Conservation (phyloP, 208 protist genomes). For the Acanthamoeba sp. region DNA sequence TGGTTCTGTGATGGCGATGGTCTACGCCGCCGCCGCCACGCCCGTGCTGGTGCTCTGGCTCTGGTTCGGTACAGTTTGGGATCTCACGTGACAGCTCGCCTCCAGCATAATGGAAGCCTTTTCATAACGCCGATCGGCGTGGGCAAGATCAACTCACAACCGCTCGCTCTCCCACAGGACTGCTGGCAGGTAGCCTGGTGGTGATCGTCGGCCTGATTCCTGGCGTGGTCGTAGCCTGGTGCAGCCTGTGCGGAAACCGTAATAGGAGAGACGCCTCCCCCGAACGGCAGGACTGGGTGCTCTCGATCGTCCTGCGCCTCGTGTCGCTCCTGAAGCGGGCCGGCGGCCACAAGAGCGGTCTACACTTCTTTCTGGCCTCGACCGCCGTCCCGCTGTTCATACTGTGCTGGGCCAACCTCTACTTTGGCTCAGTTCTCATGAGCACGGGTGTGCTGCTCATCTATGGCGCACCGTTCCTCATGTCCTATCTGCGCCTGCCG, state of each 20-base stretch:
- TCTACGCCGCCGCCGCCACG: background rate
- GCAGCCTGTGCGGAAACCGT: background rate
- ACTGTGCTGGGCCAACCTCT: background rate
- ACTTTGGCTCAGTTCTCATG: background rate
- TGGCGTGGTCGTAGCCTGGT: background rate
- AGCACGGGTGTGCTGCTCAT: conserved; percentile 46
- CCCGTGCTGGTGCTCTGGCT: background rate
- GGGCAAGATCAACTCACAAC: background rate
- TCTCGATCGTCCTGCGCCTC: background rate
- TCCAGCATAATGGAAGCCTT: no score
- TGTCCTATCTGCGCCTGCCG: background rate
- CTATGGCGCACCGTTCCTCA: conserved; percentile 21
- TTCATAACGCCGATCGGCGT: background rate
- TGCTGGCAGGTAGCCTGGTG: conserved; percentile 21
- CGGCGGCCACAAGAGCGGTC: background rate
- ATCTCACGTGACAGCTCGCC: no score
- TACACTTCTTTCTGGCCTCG: conserved; percentile 16
- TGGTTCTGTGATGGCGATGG: background rate
- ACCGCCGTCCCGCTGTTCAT: background rate
- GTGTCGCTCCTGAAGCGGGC: conserved; percentile 21
- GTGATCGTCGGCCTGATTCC: background rate
- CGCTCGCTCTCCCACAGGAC: background rate
- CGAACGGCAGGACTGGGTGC: background rate
- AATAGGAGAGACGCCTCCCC: background rate
- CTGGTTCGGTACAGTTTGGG: background rate